phyloP scores from a whole-genome alignment of 257 asterid species.

The Euphrasia confusa region DNA sequence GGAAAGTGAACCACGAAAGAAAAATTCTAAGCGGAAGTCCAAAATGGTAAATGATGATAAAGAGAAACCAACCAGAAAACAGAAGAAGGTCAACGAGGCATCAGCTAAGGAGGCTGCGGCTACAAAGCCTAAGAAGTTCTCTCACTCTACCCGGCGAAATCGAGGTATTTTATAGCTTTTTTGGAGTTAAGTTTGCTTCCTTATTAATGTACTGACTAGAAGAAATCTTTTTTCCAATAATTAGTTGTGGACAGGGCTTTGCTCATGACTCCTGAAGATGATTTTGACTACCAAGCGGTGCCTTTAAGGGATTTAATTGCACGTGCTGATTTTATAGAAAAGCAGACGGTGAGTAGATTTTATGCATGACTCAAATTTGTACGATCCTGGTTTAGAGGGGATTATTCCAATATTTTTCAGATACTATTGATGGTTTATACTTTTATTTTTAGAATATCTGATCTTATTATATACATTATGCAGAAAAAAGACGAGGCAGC shows the following conservation, averaged over 20 bases:
- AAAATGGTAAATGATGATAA: conserved; percentile 30
- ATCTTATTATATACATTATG: conserved; percentile 25
- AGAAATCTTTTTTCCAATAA: conserved; percentile 14
- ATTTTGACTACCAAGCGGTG: conserved; percentile 51
- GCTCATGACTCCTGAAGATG: conserved; percentile 76
- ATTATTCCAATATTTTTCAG: background rate
- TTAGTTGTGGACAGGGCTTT: conserved; percentile 61
- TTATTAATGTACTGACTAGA: conserved; percentile 19
- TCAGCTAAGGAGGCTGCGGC: conserved; percentile 34
- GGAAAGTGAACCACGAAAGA: conserved; percentile 39
- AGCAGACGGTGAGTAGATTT: conserved; percentile 37
- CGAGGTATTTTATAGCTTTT: conserved; percentile 40
- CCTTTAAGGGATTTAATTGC: conserved; percentile 72
- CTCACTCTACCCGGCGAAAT: conserved; percentile 71
- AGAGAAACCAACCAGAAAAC: conserved; percentile 50
- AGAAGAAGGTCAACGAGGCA: conserved; percentile 47
- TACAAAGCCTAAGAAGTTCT: conserved; percentile 61
- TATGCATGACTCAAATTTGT: conserved; percentile 18
- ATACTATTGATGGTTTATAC: conserved; percentile 1
- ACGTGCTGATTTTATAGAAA: conserved; percentile 79
- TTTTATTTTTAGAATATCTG: conserved; percentile 17
- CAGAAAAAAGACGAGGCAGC: conserved; percentile 62
- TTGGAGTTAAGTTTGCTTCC: conserved; percentile 17
- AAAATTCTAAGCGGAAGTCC: conserved; percentile 38
- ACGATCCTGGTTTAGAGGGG: conserved; percentile 3